Evolutionary conservation across 306 rosid genomes (phyloP).

Genomic region (Lathyrus aphaca): DNA sequence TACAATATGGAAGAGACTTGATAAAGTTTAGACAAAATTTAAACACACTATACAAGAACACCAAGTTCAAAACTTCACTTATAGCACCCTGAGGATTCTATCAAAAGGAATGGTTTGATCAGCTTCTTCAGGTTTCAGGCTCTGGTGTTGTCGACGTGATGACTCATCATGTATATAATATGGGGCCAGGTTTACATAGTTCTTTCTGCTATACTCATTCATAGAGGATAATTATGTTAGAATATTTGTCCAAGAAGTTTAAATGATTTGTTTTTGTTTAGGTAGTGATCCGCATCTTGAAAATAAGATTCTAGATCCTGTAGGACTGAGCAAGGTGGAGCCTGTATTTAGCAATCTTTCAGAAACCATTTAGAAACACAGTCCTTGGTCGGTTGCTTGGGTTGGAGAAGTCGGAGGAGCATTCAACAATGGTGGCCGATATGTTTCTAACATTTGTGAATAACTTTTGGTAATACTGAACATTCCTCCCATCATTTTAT

Average conservation of each 20-base stretch:
- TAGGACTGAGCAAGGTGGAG: constrained; percentile 55
- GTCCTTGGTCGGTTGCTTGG: constrained; percentile 94
- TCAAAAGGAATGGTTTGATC: constrained; percentile 67
- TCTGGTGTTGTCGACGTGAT: constrained; percentile 59
- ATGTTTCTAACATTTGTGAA: constrained; percentile 79
- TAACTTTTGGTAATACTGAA: constrained; percentile 86
- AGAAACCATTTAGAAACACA: constrained; percentile 56
- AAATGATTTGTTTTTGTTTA: constrained; percentile 37
- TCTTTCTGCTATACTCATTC: constrained; percentile 19
- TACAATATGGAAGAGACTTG: too few relatives aligned
- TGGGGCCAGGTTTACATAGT: constrained; percentile 82
- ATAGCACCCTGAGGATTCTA: constrained; percentile 95
- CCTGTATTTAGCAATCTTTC: constrained; percentile 53
- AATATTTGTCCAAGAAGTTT: background rate
- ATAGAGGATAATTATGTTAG: too few relatives aligned
- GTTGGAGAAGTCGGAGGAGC: constrained; percentile 99
- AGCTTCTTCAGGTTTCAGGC: constrained; percentile 78
- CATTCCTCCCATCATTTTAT: constrained; percentile 27
- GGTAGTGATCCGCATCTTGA: constrained; percentile 68
- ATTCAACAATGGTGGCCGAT: constrained; percentile 79
- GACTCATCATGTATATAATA: constrained; percentile 86
- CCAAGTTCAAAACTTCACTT: constrained; percentile 64
- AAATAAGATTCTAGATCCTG: constrained; percentile 69
- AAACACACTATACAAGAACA: too few relatives aligned
- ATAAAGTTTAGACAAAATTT: too few relatives aligned